Conservation (phyloP, 1,284 basidiomycete species). For the Naganishia sp. region DNA sequence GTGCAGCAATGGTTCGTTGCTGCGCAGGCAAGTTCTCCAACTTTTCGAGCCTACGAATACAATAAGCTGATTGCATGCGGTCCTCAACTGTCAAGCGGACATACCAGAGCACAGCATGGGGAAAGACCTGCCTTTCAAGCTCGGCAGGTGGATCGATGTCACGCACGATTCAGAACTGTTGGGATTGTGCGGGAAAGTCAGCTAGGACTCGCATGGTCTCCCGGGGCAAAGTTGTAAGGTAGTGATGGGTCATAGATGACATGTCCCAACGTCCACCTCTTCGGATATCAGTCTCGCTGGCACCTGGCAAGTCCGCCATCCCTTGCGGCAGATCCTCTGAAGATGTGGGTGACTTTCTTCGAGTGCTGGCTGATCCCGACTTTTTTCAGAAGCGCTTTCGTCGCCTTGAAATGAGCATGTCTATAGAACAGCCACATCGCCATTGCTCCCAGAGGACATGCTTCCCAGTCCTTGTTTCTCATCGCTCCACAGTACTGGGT, state of each 20-base stretch:
- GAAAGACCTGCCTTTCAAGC: neutral
- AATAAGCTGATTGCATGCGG: no score
- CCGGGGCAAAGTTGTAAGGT: slow-evolving; percentile 3
- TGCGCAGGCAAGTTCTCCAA: no score
- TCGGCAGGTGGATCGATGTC: slow-evolving; percentile 1
- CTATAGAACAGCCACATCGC: slow-evolving; percentile 17
- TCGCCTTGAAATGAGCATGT: neutral
- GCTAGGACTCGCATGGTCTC: slow-evolving; percentile 12
- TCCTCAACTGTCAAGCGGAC: no score
- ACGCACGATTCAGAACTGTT: slow-evolving; percentile 1
- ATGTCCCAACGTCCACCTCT: slow-evolving; percentile 8
- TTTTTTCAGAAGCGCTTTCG: neutral
- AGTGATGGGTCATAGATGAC: slow-evolving; percentile 2
- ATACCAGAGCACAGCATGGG: neutral
- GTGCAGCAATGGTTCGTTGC: no score
- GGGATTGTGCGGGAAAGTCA: neutral
- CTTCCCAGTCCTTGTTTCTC: neutral
- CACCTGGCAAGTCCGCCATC: slow-evolving; percentile 5
- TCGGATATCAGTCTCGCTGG: neutral
- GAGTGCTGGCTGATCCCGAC: neutral
- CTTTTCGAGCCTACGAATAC: no score
- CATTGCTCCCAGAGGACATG: neutral
- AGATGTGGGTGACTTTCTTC: slow-evolving; percentile 16
- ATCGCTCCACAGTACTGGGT: neutral
- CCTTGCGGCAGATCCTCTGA: slow-evolving; percentile 5